These are phyloP conservation scores for Fonsecaea pedrosoi DNA, from an alignment of 2,329 filamentous ascomycete species.

Conservation along the genomic window DNA sequence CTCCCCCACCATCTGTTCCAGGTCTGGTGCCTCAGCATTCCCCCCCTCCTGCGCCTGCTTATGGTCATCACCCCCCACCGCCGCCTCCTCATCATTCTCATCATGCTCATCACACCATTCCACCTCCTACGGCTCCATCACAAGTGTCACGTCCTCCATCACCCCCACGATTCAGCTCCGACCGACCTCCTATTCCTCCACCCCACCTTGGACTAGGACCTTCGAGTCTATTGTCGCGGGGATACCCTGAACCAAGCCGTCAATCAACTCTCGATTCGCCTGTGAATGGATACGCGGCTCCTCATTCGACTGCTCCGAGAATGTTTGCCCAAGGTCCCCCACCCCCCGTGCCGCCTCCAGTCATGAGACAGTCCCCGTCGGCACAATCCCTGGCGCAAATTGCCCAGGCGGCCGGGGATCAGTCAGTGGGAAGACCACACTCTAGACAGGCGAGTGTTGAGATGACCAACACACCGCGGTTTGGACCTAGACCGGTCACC, in stretches of 20 bases:
- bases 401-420: constrained; percentile 32
- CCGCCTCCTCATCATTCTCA: constrained; percentile 17
- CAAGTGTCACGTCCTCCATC: constrained; percentile 27
- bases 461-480: constrained; percentile 30
- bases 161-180: constrained; percentile 28
- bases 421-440: constrained; percentile 21
- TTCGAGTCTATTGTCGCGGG: constrained; percentile 29
- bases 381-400: constrained; percentile 34
- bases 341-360: constrained; percentile 17
- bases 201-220: constrained; percentile 28
- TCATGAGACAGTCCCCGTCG: constrained; percentile 31
- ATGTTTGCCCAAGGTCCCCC: constrained; percentile 26
- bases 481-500: constrained; percentile 24
- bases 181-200: constrained; percentile 28
- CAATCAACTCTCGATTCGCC: constrained; percentile 28
- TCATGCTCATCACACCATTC: constrained; percentile 22
- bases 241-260: constrained; percentile 31
- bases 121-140: constrained; percentile 14
- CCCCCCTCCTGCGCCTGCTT: constrained; percentile 30
- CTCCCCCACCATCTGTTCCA: constrained; percentile 30
- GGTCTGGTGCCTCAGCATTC: constrained; percentile 33
- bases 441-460: constrained; percentile 33
- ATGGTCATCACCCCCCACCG: constrained; percentile 24
- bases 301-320: constrained; percentile 23
- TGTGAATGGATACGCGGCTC: constrained; percentile 32